These are phyloP conservation scores for Diaporthe capsici DNA, from an alignment of 2,329 filamentous ascomycete species.

Conservation along the genomic window DNA sequence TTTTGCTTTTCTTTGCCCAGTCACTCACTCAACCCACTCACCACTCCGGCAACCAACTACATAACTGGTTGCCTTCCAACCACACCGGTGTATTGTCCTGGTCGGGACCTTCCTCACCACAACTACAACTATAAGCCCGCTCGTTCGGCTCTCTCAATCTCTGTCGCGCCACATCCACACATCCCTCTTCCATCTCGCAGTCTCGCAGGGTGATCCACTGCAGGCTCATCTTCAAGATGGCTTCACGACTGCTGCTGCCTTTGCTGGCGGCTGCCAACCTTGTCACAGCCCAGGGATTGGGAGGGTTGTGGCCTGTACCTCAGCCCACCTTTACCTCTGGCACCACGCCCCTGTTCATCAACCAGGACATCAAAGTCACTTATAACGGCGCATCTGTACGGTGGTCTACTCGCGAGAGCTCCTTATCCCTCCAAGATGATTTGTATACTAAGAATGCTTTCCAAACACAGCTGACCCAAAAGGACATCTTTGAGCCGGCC, in stretches of 20 bases:
- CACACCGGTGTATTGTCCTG: background rate
- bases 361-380: constrained; percentile 64
- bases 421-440: constrained; percentile 42
- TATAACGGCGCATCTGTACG: constrained; percentile 73
- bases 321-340: constrained; percentile 63
- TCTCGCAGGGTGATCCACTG: background rate
- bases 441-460: constrained; percentile 52
- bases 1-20: constrained; percentile 26
- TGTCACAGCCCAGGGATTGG: constrained; percentile 55
- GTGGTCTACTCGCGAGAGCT: constrained; percentile 51
- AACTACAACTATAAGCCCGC: background rate
- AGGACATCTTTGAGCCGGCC: constrained; percentile 57
- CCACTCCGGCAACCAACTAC: background rate
- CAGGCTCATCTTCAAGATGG: constrained; percentile 45
- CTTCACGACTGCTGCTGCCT: constrained; percentile 51
- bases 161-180: background rate
- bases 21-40: constrained; percentile 1
- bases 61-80: constrained; percentile 1
- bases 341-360: constrained; percentile 67
- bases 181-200: background rate
- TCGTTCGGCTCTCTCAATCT: background rate
- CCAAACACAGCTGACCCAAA: constrained; percentile 63
- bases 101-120: background rate
- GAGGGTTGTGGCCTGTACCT: constrained; percentile 69
- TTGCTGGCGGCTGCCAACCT: constrained; percentile 57